These are phyloP conservation scores for Fusarium sp. DNA, from an alignment of 2,329 filamentous ascomycete species.

Conservation along the genomic window DNA sequence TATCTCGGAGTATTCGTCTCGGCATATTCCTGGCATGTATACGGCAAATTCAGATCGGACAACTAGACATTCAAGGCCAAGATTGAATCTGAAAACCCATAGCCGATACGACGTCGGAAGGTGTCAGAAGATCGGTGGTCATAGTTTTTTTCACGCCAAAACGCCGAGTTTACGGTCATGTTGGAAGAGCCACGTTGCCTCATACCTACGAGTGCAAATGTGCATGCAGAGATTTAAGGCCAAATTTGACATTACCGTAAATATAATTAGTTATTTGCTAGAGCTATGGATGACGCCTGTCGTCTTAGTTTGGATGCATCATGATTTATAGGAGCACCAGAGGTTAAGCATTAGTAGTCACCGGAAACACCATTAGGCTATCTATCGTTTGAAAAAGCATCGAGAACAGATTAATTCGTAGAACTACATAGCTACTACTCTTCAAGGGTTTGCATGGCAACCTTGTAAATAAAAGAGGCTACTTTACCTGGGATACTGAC, in stretches of 20 bases:
- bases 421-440: accelerated
- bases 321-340: not conserved
- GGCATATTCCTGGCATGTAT: not conserved
- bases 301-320: accelerated
- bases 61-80: accelerated
- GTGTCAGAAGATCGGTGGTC: accelerated
- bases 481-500: not conserved
- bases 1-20: not conserved
- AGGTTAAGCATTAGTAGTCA: not conserved
- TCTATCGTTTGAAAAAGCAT: too few species aligned
- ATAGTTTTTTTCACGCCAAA: accelerated
- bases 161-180: too few species aligned
- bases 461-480: not conserved
- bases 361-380: accelerated
- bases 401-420: accelerated
- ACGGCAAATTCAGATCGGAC: not conserved
- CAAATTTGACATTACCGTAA: accelerated
- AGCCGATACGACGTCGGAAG: not conserved
- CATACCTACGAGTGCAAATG: not conserved
- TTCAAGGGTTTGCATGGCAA: accelerated
- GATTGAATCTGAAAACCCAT: not conserved
- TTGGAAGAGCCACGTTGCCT: too few species aligned
- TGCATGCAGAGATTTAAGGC: accelerated
- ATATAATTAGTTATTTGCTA: accelerated
- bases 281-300: accelerated